Conservation (phyloP, 225 moss, liverwort and hornwort genomes). For the Climacium dendroides region DNA sequence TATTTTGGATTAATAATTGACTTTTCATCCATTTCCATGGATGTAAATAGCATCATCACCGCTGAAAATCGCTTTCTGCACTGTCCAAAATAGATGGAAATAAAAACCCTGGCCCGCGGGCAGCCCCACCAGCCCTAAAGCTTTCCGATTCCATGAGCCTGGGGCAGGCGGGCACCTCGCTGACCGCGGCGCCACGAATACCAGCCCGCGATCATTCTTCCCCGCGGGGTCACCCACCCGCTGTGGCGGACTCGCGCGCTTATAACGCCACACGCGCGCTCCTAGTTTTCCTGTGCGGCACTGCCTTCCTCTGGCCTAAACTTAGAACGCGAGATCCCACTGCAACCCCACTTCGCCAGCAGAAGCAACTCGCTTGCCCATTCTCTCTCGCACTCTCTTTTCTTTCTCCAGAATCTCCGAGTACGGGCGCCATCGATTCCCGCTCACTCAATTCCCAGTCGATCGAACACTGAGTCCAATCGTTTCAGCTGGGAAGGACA, state of each 20-base stretch:
- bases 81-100: background rate
- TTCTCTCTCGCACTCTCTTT: background rate
- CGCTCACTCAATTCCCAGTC: background rate
- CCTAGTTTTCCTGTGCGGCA: background rate
- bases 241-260: background rate
- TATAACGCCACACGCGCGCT: background rate
- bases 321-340: background rate
- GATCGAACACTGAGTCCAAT: background rate
- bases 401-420: background rate
- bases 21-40: too few relatives aligned
- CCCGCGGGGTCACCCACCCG: background rate
- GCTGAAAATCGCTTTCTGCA: too few relatives aligned
- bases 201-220: too few relatives aligned
- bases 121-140: background rate
- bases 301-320: background rate
- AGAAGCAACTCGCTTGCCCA: background rate
- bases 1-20: too few relatives aligned
- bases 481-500: background rate
- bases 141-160: background rate
- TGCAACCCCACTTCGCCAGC: background rate
- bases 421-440: background rate
- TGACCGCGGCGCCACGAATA: background rate
- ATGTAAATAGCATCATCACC: too few relatives aligned
- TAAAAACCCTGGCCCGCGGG: background rate
- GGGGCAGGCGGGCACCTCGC: background rate